Evolutionary conservation across 805 yeast species (phyloP).

Genomic region (Kodamaea fukazawae): DNA sequence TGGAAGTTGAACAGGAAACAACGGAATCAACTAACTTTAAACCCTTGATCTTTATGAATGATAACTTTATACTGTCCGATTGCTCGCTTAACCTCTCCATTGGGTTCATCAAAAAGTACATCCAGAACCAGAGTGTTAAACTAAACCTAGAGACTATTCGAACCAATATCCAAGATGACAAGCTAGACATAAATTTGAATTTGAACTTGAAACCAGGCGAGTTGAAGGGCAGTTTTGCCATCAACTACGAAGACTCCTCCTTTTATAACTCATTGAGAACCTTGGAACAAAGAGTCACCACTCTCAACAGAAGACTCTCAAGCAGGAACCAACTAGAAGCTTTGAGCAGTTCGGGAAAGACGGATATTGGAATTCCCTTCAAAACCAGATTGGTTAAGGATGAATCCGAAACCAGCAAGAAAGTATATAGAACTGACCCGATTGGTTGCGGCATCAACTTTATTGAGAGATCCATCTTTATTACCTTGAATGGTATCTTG

Average conservation of each 20-base stretch:
- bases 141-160: slow-evolving; percentile 32
- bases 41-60: slow-evolving; percentile 34
- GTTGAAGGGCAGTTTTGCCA: slow-evolving; percentile 40
- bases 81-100: slow-evolving; percentile 31
- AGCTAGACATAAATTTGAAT: slow-evolving; percentile 21
- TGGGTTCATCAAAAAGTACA: slow-evolving; percentile 32
- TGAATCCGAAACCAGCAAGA: slow-evolving; percentile 35
- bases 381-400: slow-evolving; percentile 22
- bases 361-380: slow-evolving; percentile 37
- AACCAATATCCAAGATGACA: slow-evolving; percentile 20
- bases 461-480: slow-evolving; percentile 59
- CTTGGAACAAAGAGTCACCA: slow-evolving; percentile 33
- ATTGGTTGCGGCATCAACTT: slow-evolving; percentile 86
- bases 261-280: slow-evolving; percentile 38
- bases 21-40: slow-evolving; percentile 29
- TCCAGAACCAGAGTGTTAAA: slow-evolving; percentile 15
- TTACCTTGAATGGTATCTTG: slow-evolving; percentile 76
- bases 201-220: slow-evolving; percentile 39
- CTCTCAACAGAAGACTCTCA: slow-evolving; percentile 35
- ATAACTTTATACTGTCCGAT: slow-evolving; percentile 31
- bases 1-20: slow-evolving; percentile 33
- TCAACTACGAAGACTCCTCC: slow-evolving; percentile 38
- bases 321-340: slow-evolving; percentile 21
- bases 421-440: slow-evolving; percentile 50
- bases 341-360: slow-evolving; percentile 31